Base-by-base conservation (phyloP, 805 yeast genomes). In the Candida nitratophila region DNA sequence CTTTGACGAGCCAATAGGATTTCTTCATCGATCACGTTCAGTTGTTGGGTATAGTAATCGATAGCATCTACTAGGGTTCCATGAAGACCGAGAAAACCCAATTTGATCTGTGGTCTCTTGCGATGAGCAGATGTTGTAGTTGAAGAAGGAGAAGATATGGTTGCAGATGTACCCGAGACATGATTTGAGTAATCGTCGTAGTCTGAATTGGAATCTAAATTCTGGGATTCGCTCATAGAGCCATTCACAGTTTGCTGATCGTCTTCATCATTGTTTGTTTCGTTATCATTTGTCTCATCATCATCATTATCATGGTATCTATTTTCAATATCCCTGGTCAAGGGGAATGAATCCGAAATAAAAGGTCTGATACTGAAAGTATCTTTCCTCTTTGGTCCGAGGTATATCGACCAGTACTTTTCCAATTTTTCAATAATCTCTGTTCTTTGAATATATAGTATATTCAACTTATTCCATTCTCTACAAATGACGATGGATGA, bases 11-110 rank as follows among this genome's bases (percentile, higher is more conserved):
- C 86, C 24, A 70, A 66, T 6, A 59, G 39, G 40, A 91, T 89
- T 52, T 82, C 83, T 42, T 72, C 76, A 55, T 91, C 98, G 14
- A 90, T 62, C 3, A 73, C 72, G 21, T 77, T 79, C 30, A 91
- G 66, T 52, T 81, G 79, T 37, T 80, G 76, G 2, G 90, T 81
- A 57, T 79, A 82, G 60, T 81, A 75, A 50, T 83, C 84, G 37
- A 91, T 86, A 2, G 96, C 86, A 63, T 91, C 98, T 12, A 86
- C 86, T 48, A 69, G 63, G 21, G 74, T 70, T 1, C 96, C 96
- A 53, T 74, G 71, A 1, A 79, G 44, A 0, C 91, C 91, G 43
- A 76, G 64, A 24, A 71, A 67, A 0, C 93, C 90, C 2, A 70
- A 68, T 31, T 73, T 73, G 38, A 83, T 68, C 20, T 62, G 70